Evolutionary conservation across 2,329 filamentous ascomycete species (phyloP), one percentile per base, ranked within the genome.

Genomic region (Neobulgaria alba): DNA sequence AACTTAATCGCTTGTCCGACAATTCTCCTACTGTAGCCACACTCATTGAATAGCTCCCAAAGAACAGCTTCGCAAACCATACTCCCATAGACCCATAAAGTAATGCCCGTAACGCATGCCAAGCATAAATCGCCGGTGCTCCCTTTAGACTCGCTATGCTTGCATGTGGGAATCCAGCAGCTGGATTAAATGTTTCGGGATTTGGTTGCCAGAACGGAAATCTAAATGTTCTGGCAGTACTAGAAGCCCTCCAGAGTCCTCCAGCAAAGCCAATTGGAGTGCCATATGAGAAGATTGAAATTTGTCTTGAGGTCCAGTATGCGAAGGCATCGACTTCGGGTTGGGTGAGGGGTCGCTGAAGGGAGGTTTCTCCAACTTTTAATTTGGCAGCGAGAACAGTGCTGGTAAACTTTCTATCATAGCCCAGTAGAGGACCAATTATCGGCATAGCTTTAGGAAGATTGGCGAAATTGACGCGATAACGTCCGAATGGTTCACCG

Each of bases 171-270:
- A 55, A 57, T 5, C 23, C 23, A 7, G 30, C 31, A 21, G 37
- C 29, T 9, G 48, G 31, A 9, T 49, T 46, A 38, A 60, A 55
- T 5, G 19, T 51, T 18, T 54, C 46, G 4, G 46, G 37, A 17
- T 57, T 50, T n/a, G 54, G 56, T 33, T 55, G 47, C 20, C 38
- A 55, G 32, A 61, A 57, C 5, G 58, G 57, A 41, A 57, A 57
- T 33, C 48, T 46, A 34, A 54, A 57, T 17, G 44, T 49, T 7
- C 35, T 5, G 4, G 20, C 30, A 5, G 57, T 53, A 10, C 21
- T 38, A 12, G 54, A 53, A 9, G 50, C 44, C 37, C 51, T 49
- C 42, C 47, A 57, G 4, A 46, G 17, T 8, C 55, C 58, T n/a
- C 32, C 52, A 10, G 46, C 41, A 15, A 55, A 33, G 0, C 56